These are phyloP conservation scores for Colletotrichum sp. DNA, from an alignment of 2,329 filamentous ascomycete genomes.

Conservation along the genomic window DNA sequence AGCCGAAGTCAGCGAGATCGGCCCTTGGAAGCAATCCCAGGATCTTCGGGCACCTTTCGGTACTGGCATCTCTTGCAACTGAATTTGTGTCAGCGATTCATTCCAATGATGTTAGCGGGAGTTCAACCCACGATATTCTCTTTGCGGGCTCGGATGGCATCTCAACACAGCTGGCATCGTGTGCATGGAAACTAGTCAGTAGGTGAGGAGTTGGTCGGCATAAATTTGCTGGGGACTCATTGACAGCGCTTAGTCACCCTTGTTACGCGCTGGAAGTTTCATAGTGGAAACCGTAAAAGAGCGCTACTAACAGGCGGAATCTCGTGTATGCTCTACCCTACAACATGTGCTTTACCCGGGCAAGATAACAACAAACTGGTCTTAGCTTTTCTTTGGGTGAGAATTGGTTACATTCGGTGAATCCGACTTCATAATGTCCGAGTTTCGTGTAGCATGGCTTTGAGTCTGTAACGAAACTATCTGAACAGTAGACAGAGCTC, in stretches of 20 bases:
- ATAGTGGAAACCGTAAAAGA: not conserved
- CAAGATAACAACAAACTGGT: not conserved
- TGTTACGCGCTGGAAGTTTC: not conserved
- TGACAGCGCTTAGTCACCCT: not conserved
- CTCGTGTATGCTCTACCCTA: not conserved
- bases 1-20: not conserved
- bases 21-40: not conserved
- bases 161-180: not conserved
- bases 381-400: too few relatives aligned
- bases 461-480: not conserved
- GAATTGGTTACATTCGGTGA: too few relatives aligned
- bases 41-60: not conserved
- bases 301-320: not conserved
- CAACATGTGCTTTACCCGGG: not conserved
- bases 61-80: not conserved
- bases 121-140: not conserved
- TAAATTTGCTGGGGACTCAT: not conserved
- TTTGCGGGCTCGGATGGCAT: not conserved
- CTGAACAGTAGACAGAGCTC: not conserved
- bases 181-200: not conserved
- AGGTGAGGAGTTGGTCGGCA: not conserved
- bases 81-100: not conserved
- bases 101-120: too few relatives aligned
- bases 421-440: too few relatives aligned
- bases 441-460: not conserved